Evolutionary conservation across 2,329 filamentous ascomycete species (phyloP).

Genomic region (Fusarium aywerte): DNA sequence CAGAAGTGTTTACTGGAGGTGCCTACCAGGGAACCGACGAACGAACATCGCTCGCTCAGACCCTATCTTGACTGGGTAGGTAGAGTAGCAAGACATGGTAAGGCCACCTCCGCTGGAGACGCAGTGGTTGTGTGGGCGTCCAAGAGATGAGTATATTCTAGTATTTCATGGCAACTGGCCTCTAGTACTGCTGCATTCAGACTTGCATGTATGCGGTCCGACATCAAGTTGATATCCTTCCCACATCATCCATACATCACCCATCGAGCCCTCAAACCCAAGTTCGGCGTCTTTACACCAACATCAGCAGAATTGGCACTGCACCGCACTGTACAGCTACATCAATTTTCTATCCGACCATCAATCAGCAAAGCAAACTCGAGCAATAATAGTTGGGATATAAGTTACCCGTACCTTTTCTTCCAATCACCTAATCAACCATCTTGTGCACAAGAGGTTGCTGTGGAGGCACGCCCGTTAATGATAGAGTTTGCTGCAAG

Average conservation of each 20-base stretch:
- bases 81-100: not conserved
- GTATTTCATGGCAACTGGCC: not conserved
- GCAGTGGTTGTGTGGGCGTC: slow-evolving; percentile 35
- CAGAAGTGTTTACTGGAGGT: not conserved
- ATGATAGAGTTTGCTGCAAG: slow-evolving; percentile 6
- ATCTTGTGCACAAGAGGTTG: slow-evolving; percentile 1
- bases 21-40: slow-evolving; percentile 5
- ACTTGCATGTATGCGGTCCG: not conserved
- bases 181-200: not conserved
- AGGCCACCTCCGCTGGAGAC: slow-evolving; percentile 18
- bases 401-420: not conserved
- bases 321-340: not conserved
- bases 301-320: not conserved
- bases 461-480: slow-evolving; percentile 4
- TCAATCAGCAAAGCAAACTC: not conserved
- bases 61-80: slow-evolving; percentile 13
- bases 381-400: too few relatives aligned
- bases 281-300: not conserved
- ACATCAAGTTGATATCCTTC: not conserved
- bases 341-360: not conserved
- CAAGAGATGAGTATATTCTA: slow-evolving; percentile 20
- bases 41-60: slow-evolving; percentile 14
- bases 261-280: not conserved
- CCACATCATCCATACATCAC: slow-evolving; percentile 18
- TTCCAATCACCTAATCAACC: not conserved